A percentile compares a stretch with the other conserved stretches of the same genome.
Evolutionary conservation across 345 rosid species (phyloP).

Genomic region (Ricinus communis): DNA sequence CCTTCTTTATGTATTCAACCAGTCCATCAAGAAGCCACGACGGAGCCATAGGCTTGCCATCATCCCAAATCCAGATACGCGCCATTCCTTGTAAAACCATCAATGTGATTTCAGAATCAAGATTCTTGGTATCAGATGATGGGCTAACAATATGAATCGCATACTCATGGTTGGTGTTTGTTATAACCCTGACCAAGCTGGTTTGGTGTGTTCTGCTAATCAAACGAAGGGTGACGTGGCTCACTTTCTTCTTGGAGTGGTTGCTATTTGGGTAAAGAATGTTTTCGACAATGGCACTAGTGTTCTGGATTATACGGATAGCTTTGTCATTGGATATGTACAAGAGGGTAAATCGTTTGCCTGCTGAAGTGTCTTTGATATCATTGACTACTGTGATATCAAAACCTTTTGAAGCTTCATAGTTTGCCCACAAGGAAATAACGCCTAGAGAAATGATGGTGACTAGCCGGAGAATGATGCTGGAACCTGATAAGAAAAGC

Average conservation of each 20-base stretch:
- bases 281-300: slow-evolving; percentile 41
- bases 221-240: slow-evolving; percentile 41
- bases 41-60: slow-evolving; percentile 42
- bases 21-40: slow-evolving; percentile 46
- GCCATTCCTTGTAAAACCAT: slow-evolving; percentile 49
- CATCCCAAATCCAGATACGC: slow-evolving; percentile 51
- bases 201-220: slow-evolving; percentile 17
- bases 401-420: slow-evolving; percentile 56
- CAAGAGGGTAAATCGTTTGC: slow-evolving; percentile 42
- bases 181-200: slow-evolving; percentile 13
- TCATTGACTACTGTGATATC: slow-evolving; percentile 43
- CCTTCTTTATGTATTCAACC: slow-evolving; percentile 44
- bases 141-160: slow-evolving; percentile 42
- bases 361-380: slow-evolving; percentile 10
- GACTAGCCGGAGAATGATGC: slow-evolving; percentile 33
- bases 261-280: slow-evolving; percentile 33
- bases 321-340: slow-evolving; percentile 57
- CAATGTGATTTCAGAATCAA: slow-evolving; percentile 19
- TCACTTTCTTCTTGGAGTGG: slow-evolving; percentile 24
- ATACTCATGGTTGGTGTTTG: slow-evolving; percentile 29
- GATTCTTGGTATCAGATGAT: slow-evolving; percentile 13
- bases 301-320: slow-evolving; percentile 40
- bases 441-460: slow-evolving; percentile 32
- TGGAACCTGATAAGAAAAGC: background rate
- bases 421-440: slow-evolving; percentile 53